These are phyloP conservation scores for Aspergillus oerlinghausenensis DNA, from an alignment of 2,329 filamentous ascomycete species.

Conservation along the genomic window DNA sequence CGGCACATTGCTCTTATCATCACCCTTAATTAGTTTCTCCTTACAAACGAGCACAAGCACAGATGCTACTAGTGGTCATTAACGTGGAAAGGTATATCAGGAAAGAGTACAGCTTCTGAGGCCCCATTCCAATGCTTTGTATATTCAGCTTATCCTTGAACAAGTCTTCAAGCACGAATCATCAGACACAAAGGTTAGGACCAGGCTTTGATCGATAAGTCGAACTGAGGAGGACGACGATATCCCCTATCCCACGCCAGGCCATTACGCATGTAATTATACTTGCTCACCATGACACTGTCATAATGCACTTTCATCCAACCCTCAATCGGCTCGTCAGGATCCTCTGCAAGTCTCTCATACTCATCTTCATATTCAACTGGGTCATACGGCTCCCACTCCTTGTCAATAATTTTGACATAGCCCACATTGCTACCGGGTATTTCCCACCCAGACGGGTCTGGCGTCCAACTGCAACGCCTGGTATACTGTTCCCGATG, in stretches of 20 bases:
- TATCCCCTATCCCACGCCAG: slow-evolving; percentile 11
- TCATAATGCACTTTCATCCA: slow-evolving; percentile 13
- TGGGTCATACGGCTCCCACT: neutral
- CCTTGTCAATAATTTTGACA: neutral
- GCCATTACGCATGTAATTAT: slow-evolving; percentile 1
- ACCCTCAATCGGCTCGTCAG: slow-evolving; percentile 10
- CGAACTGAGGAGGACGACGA: neutral
- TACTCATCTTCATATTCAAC: neutral
- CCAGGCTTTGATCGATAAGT: neutral
- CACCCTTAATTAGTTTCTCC: too few relatives aligned
- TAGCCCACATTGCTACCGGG: neutral
- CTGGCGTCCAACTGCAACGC: too few relatives aligned
- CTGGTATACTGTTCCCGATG: too few relatives aligned
- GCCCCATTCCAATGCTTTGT: too few relatives aligned
- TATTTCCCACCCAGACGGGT: neutral
- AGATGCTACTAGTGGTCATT: too few relatives aligned
- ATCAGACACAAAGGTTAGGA: too few relatives aligned
- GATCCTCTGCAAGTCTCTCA: neutral
- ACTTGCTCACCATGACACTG: slow-evolving; percentile 1
- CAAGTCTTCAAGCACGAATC: too few relatives aligned
- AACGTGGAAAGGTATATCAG: too few relatives aligned
- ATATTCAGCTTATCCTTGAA: too few relatives aligned
- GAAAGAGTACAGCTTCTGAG: too few relatives aligned
- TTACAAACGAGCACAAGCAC: too few relatives aligned
- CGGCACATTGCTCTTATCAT: too few relatives aligned